Base-by-base conservation (phyloP, 352 stramenopile genomes). In the Salisapilia sapeloensis region DNA sequence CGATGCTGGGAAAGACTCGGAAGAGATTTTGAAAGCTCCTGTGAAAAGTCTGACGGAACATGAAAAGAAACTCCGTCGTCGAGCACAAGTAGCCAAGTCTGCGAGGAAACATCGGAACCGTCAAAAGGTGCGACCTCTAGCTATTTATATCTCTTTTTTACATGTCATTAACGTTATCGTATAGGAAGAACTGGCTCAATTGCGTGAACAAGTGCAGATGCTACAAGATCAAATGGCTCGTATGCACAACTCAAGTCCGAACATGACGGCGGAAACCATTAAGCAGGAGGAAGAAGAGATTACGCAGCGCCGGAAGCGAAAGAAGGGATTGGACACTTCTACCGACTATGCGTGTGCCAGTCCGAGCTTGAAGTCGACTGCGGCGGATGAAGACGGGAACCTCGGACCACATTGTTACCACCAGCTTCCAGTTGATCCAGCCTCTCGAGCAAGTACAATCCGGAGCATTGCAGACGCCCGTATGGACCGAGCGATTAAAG, bases 1-100 rank as follows among this genome's bases (percentile, higher is more conserved):
- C 30, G 24, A 26, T 9, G 25, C 42, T 15, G 24, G 66, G 16
- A 53, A 50, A 17, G 62, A 82, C 50, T 76, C 62, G 34, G 66
- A 86, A 36, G 67, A 82, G 35, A 76, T 86, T 43, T 39, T 86
- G n/a, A 77, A 75, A 15, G 66, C 65, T 25, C 71, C 71, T 2
- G 66, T 86, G 2, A 81, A 80, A 46, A 80, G 56, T 31, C 53
- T 86, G n/a, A 86, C 56, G 0, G 71, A 86, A 40, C 64, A 86
- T 27, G 71, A 86, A 38, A 86, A 86, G 39, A 86, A 86, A 48
- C 52, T 83, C 20, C 64, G 71, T 21, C 50, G 71, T 13, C 65
- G 71, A 32, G 71, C 71, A 1, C 71, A 86, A 49, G 71, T 86
- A 38, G 71, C 71, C 35, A 86, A 86, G 41, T 83, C 64, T 1